These are phyloP conservation scores for Psilocybe mexicana DNA, from an alignment of 1,284 basidiomycete genomes.

Conservation along the genomic window DNA sequence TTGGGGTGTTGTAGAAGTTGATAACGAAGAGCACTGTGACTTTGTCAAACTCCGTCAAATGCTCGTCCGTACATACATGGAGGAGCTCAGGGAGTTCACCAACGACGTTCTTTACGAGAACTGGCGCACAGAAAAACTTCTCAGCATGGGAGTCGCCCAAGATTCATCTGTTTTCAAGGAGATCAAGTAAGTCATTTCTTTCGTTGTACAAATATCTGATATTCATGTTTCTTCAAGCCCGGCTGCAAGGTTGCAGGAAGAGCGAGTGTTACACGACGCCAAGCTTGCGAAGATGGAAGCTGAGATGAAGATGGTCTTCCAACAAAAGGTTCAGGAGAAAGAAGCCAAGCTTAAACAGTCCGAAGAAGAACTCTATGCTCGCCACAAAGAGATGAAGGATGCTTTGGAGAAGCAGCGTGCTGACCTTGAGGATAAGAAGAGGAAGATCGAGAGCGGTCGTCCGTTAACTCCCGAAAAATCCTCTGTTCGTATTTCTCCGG, in stretches of 20 bases:
- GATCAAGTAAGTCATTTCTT: constrained; percentile 74
- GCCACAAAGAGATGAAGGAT: constrained; percentile 99
- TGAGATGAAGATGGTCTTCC: constrained; percentile 99
- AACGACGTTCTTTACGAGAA: constrained; percentile 94
- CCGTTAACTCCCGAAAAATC: constrained; percentile 94
- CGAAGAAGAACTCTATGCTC: constrained; percentile 95
- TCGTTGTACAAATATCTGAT: constrained; percentile 1
- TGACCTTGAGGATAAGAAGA: constrained; percentile 98
- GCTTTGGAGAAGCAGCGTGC: constrained; percentile 94
- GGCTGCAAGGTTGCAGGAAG: constrained; percentile 92
- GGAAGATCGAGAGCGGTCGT: constrained; percentile 90
- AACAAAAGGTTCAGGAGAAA: constrained; percentile 98
- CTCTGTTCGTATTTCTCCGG: constrained; percentile 41
- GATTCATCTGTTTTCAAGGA: constrained; percentile 97
- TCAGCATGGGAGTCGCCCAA: constrained; percentile 95
- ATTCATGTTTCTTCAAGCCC: constrained; percentile 55
- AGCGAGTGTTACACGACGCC: constrained; percentile 90
- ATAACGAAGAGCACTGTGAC: constrained; percentile 97
- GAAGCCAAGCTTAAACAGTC: constrained; percentile 97
- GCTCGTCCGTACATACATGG: constrained; percentile 98
- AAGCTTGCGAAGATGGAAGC: constrained; percentile 99
- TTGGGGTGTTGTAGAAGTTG: constrained; percentile 97
- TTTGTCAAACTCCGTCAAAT: constrained; percentile 98
- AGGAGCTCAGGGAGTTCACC: constrained; percentile 94
- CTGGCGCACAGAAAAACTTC: constrained; percentile 92